phyloP scores from a whole-genome alignment of 306 rosid genomes.

The Cyamopsis tetragonoloba region DNA sequence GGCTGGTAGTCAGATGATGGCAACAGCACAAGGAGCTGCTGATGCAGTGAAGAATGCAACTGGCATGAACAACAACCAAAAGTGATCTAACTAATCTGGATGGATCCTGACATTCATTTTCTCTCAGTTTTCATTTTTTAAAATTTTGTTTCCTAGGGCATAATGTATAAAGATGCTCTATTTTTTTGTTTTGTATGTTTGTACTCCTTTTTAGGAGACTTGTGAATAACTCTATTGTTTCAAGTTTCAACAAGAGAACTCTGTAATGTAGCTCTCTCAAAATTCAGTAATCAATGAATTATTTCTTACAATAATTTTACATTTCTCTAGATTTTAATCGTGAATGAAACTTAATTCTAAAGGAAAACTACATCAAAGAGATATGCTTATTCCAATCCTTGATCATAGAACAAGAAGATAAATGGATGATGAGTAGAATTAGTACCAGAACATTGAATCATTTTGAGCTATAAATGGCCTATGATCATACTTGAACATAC shows the following conservation, averaged over 20 bases:
- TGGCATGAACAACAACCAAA: slow-evolving; percentile 57
- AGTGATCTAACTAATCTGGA: slow-evolving; percentile 20
- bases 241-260: slow-evolving; percentile 19
- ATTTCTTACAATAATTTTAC: slow-evolving; percentile 11
- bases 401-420: not conserved
- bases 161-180: slow-evolving; percentile 19
- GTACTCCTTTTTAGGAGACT: not conserved
- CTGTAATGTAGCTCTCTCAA: slow-evolving; percentile 3
- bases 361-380: not conserved
- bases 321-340: not conserved
- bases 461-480: not conserved
- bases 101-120: slow-evolving; percentile 12
- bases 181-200: not conserved
- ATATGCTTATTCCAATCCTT: not conserved
- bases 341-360: not conserved
- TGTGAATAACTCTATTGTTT: slow-evolving; percentile 16
- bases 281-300: slow-evolving; percentile 18
- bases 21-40: slow-evolving; percentile 56
- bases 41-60: slow-evolving; percentile 65
- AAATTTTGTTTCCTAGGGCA: not conserved
- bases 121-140: not conserved
- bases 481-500: not conserved
- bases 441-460: not conserved
- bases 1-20: slow-evolving; percentile 50
- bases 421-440: not conserved